Evolutionary conservation across 345 rosid genomes (phyloP), one percentile per base, ranked within the genome.

Genomic region (Cardamine occulta): DNA sequence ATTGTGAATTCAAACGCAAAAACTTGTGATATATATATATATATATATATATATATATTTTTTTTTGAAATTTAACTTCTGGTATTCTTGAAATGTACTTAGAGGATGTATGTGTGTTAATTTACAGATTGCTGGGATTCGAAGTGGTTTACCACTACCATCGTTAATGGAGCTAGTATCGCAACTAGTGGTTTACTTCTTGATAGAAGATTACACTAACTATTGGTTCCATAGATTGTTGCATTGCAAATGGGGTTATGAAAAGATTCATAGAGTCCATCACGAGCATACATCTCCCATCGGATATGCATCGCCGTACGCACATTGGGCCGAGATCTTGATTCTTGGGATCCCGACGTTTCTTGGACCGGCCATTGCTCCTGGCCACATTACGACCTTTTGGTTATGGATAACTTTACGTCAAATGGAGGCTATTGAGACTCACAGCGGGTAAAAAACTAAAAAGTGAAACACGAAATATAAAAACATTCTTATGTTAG

Each of bases 381-480:
- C 97, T 29, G 87, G 96, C 8, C 97, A 90, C 77, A 83, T 93
- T 71, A 66, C 85, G 31, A 90, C 93, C 1, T 87, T 86, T 65
- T 92, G 96, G 94, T 74, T 85, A 55, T 90, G 97, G 97, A 85
- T 92, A 26, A 80, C 72, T 74, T 82, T 88, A 68, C 87, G 97
- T 69, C 93, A 90, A 85, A 72, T 87, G 23, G 96, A 92, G 81
- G 94, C 97, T 0, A 86, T 90, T 21, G 94, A 88, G 37, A 88
- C 92, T 35, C 97, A 92, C 70, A 87, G 96, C 61, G 97, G 97
- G 97, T 92, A 62, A 55, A 21, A 15, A 40, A 12, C 15, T 13
- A 17, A 48, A 49, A 8, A 4, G 11, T 19, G 0, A 48, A 7
- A 51, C 28, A 9, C 14, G 5, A 18, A 8, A 49, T 18, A 3